Evolutionary conservation across 75 land plant genomes (phyloP).

Genomic region (Cupressus sempervirens): DNA sequence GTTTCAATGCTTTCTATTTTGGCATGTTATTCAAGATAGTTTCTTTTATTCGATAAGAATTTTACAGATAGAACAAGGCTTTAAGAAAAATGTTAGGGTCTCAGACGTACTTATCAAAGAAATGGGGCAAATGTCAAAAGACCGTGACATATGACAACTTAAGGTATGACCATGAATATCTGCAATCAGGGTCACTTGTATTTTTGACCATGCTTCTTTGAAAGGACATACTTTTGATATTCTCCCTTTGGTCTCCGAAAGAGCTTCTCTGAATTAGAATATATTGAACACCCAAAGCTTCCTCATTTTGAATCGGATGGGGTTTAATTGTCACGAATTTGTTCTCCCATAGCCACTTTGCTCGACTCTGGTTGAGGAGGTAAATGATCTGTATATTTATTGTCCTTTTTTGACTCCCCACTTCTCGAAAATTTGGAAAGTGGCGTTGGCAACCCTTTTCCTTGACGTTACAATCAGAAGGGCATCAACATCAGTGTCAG

Average conservation of each 20-base stretch:
- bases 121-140: background rate
- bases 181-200: background rate
- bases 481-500: background rate
- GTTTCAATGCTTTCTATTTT: background rate
- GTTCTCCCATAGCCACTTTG: background rate
- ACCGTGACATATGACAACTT: background rate
- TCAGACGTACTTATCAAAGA: background rate
- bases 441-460: background rate
- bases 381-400: background rate
- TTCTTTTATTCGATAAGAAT: background rate
- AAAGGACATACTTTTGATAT: background rate
- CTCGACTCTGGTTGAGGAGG: background rate
- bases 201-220: background rate
- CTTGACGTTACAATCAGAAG: background rate
- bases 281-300: background rate
- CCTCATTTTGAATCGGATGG: background rate
- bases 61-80: background rate
- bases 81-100: background rate
- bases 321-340: background rate
- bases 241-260: background rate
- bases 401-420: background rate
- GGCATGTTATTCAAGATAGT: background rate
- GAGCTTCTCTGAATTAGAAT: background rate
- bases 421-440: background rate
- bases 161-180: background rate